phyloP scores from a whole-genome alignment of 768 basidiomycete species.

The Mycena chlorophos region DNA sequence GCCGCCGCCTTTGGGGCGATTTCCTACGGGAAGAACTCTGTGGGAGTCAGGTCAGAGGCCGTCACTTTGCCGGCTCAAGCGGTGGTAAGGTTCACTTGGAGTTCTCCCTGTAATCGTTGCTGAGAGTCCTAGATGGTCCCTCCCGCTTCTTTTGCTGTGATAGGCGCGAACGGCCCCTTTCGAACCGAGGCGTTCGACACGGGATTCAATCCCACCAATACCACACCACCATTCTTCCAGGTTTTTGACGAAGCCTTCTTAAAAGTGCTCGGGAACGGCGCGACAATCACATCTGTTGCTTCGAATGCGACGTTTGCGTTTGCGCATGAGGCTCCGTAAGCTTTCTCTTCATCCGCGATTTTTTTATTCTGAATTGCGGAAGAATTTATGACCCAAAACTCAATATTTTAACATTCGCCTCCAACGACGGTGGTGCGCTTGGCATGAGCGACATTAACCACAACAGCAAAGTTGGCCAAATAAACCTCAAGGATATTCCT shows the following conservation, averaged over 20 bases:
- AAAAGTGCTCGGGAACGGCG: constrained; percentile 53
- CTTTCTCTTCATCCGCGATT: neutral
- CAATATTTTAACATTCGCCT: constrained; percentile 73
- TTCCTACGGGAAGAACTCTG: constrained; percentile 13
- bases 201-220: constrained; percentile 63
- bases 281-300: constrained; percentile 60
- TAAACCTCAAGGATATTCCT: constrained; percentile 58
- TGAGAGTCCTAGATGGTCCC: constrained; percentile 44
- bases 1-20: constrained; percentile 16
- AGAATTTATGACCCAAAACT: constrained; percentile 59
- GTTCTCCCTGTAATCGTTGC: neutral
- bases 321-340: constrained; percentile 73
- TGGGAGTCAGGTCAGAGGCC: constrained; percentile 8
- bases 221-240: constrained; percentile 59
- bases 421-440: constrained; percentile 64
- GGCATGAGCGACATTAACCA: constrained; percentile 64
- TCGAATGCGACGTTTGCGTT: constrained; percentile 64
- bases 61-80: constrained; percentile 27
- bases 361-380: neutral
- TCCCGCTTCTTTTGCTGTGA: constrained; percentile 51
- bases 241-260: constrained; percentile 56
- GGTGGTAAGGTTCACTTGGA: constrained; percentile 20
- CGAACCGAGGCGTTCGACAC: constrained; percentile 38
- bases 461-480: constrained; percentile 63
- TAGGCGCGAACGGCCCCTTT: constrained; percentile 45